Base-by-base conservation (phyloP, 169 alveolate genomes). In the Plasmodium adleri region DNA sequence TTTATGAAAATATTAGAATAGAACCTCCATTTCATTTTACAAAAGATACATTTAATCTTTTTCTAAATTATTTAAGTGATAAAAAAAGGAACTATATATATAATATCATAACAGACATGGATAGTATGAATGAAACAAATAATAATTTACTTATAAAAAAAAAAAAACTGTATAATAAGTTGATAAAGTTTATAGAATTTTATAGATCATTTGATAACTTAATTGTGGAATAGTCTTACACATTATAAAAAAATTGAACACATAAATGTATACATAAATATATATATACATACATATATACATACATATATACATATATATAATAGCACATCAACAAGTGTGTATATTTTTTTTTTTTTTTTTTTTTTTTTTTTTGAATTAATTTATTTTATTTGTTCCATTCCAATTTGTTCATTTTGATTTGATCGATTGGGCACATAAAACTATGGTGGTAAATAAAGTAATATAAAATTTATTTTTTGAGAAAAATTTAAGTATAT, bases 391-490 rank as follows among this genome's bases (percentile, higher is more conserved):
- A 1, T 17, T 6, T 56, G 22, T 56, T 56, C 13, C 28, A 12
- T 17, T 12, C 10, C 24, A 56, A 17, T 12, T 12, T 56, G 4
- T 6, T 13, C 24, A 56, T 13, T 17, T 50, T 1, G 56, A 45
- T 26, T 78, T 78, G 13, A 78, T 58, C 17, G 89, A 78, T 20
- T 78, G 89, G 4, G 76, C 89, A 20, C 89, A 78, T 3, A 78
- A 49, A 15, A 78, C 22, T 24, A 78, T 50, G 7, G 89, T 78
- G 2, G 89, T 78, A n/a, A 78, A 66, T 22, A 78, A 59, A 26
- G 89, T 78, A 45, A 78, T 78, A 24, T 78, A 78, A 50, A 64
- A 64, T n/a, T 78, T 78, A 66, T 78, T 78, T 39, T 78, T 78
- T 52, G 89, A 64, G 60, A 78, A 78, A 15, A 78, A 78, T 56